Evolutionary conservation across 202 grass and related monocot genomes (phyloP).

Genomic region (Thinopyrum obtusiflorum): DNA sequence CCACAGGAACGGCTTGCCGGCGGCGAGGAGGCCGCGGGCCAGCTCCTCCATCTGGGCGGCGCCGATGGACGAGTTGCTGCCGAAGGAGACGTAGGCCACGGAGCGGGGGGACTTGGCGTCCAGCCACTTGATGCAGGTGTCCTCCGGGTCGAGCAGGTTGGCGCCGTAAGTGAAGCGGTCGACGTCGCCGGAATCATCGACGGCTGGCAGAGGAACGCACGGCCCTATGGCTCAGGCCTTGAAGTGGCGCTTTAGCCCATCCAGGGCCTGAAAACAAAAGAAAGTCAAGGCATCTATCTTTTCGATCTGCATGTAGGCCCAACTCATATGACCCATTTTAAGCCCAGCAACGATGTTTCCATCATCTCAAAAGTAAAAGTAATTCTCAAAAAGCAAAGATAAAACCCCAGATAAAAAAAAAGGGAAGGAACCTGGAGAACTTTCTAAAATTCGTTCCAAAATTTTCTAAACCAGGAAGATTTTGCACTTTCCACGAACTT

Average conservation of each 20-base stretch:
- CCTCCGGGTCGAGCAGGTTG: slow-evolving; percentile 51
- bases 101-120: slow-evolving; percentile 36
- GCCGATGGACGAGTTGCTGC: slow-evolving; percentile 53
- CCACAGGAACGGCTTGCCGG: slow-evolving; percentile 67
- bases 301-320: no score
- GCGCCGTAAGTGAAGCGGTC: slow-evolving; percentile 39
- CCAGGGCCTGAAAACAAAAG: slow-evolving; percentile 41
- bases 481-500: no score
- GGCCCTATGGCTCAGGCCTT: slow-evolving; percentile 52
- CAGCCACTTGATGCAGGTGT: slow-evolving; percentile 67
- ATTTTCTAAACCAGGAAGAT: no score
- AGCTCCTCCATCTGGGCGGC: slow-evolving; percentile 58
- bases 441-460: no score
- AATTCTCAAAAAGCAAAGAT: no score
- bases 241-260: slow-evolving; percentile 33
- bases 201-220: slow-evolving; percentile 47
- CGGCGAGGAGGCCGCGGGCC: slow-evolving; percentile 42
- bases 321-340: no score
- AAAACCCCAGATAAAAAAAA: no score
- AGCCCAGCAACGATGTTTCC: background rate
- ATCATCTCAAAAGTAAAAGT: no score
- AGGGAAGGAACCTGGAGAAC: no score
- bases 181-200: background rate
- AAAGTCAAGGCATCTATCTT: no score
- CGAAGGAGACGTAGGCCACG: slow-evolving; percentile 70